Evolutionary conservation across 768 basidiomycete species (phyloP).

Genomic region (Jaapia argillacea): DNA sequence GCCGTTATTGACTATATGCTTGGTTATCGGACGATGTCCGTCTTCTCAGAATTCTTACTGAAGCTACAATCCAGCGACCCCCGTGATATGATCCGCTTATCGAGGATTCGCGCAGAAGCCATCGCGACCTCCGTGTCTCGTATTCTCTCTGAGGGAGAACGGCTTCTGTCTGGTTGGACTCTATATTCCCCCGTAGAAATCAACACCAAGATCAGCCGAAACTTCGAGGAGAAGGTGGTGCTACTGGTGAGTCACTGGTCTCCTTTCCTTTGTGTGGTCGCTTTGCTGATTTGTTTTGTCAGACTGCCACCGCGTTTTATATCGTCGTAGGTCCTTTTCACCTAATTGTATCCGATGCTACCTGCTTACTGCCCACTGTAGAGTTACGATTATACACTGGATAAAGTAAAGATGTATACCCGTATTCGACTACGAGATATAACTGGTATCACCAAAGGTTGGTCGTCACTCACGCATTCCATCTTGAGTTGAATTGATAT

Average conservation of each 20-base stretch:
- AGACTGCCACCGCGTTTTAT: constrained; percentile 50
- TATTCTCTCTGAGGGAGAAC: constrained; percentile 33
- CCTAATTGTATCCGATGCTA: neutral
- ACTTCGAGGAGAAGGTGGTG: constrained; percentile 91
- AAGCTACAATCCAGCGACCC: constrained; percentile 90
- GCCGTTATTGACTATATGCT: constrained; percentile 91
- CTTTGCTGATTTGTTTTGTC: neutral
- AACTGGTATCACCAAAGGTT: constrained; percentile 69
- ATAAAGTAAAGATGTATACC: constrained; percentile 85
- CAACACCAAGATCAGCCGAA: constrained; percentile 60
- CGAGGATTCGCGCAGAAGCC: constrained; percentile 85
- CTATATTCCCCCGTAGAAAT: constrained; percentile 75
- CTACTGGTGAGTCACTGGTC: constrained; percentile 51
- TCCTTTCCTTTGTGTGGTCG: constrained; percentile 14
- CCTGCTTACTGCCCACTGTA: constrained; percentile 21
- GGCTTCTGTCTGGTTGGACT: constrained; percentile 82
- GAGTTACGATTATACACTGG: constrained; percentile 91
- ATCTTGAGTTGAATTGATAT: neutral
- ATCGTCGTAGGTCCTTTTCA: constrained; percentile 51
- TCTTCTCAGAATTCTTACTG: constrained; percentile 90
- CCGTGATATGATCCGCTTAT: constrained; percentile 76
- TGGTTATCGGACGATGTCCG: constrained; percentile 74
- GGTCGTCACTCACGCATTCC: constrained; percentile 2
- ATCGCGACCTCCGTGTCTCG: constrained; percentile 77
- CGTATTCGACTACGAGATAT: constrained; percentile 84